These are phyloP conservation scores for Talaromyces sp. DNA, from an alignment of 2,329 filamentous ascomycete genomes.

Conservation along the genomic window DNA sequence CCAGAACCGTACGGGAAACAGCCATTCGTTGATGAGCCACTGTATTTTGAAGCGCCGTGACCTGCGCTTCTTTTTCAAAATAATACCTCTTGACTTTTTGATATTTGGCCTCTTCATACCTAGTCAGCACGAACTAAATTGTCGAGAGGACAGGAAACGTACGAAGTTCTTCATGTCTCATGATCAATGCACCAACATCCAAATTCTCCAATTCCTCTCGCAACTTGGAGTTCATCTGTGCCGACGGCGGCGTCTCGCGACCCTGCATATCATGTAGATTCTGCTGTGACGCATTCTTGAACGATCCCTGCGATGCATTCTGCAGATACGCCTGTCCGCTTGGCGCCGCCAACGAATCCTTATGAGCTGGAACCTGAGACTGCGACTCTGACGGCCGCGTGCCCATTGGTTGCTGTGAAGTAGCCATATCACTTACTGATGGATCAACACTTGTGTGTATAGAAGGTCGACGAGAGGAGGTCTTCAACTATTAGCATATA, in stretches of 20 bases:
- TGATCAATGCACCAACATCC: slow-evolving; percentile 47
- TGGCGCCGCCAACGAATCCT: slow-evolving; percentile 15
- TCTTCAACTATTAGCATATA: slow-evolving; percentile 7
- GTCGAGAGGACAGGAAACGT: slow-evolving; percentile 24
- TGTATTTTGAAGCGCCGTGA: slow-evolving; percentile 95
- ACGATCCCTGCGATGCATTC: slow-evolving; percentile 27
- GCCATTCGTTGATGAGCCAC: slow-evolving; percentile 94
- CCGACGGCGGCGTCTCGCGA: slow-evolving; percentile 47
- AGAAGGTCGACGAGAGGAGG: slow-evolving; percentile 18
- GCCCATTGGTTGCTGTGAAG: neutral
- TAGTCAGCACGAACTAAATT: neutral
- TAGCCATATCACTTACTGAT: slow-evolving; percentile 15
- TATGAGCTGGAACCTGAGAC: slow-evolving; percentile 6
- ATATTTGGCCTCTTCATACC: slow-evolving; percentile 76
- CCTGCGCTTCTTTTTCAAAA: slow-evolving; percentile 85
- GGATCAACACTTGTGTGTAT: slow-evolving; percentile 1
- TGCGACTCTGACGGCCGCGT: neutral
- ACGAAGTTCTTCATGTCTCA: slow-evolving; percentile 49
- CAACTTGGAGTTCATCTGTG: slow-evolving; percentile 31
- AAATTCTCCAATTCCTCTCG: slow-evolving; percentile 41
- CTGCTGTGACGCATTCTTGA: slow-evolving; percentile 32
- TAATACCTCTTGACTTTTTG: slow-evolving; percentile 98
- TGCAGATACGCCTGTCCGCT: slow-evolving; percentile 11
- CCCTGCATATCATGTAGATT: slow-evolving; percentile 41
- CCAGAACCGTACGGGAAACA: slow-evolving; percentile 87